Conservation (phyloP, 257 asterid species). For the Petunia secreta region DNA sequence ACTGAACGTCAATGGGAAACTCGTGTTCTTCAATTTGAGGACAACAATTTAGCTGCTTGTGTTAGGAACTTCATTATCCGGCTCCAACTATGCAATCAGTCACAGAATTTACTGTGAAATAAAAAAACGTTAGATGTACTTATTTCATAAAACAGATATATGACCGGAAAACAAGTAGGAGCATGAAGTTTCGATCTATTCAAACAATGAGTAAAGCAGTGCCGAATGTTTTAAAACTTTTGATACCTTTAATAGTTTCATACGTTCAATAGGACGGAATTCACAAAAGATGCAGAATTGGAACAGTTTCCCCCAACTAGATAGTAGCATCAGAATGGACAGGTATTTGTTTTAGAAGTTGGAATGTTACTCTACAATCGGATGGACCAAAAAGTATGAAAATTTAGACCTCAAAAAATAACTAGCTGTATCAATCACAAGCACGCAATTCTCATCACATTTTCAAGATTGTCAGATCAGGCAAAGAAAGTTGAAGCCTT, state of each 20-base stretch:
- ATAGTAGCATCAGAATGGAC: slow-evolving; percentile 7
- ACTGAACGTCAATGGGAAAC: neutral
- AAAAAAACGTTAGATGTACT: neutral
- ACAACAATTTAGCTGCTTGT: neutral
- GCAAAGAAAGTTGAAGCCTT: neutral
- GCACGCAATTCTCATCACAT: too few species aligned
- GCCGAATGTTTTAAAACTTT: neutral
- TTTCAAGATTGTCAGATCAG: too few species aligned
- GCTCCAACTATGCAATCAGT: neutral
- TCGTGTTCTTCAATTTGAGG: neutral
- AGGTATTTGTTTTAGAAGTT: neutral
- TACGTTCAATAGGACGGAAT: neutral
- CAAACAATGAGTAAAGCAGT: neutral
- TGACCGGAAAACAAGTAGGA: neutral
- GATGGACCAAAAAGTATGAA: too few species aligned
- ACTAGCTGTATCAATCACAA: too few species aligned
- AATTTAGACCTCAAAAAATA: too few species aligned
- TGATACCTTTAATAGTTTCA: neutral
- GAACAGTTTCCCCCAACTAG: neutral
- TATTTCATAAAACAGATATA: neutral
- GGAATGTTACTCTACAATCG: too few species aligned
- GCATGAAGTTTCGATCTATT: neutral
- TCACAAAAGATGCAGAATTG: neutral
- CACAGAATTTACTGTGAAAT: slow-evolving; percentile 19
- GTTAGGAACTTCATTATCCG: neutral